Conservation (phyloP, 257 asterid species). For the Rauvolfia tetraphylla region DNA sequence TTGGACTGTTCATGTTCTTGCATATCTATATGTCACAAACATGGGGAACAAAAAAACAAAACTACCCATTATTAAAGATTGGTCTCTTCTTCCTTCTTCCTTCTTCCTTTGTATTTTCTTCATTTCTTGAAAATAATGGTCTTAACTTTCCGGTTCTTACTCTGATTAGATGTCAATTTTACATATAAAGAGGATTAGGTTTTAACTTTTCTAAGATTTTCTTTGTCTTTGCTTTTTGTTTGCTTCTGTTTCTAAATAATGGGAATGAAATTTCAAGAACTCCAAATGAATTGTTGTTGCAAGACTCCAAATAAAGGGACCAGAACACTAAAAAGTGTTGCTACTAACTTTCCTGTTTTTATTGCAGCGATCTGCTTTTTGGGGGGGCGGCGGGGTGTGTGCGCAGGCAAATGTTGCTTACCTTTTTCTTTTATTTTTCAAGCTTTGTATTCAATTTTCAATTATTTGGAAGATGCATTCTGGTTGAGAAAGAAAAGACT, state of each 20-base stretch:
- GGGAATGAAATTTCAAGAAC: not conserved
- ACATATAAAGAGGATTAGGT: constrained; percentile 4
- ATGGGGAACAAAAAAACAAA: constrained; percentile 26
- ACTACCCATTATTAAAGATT: constrained; percentile 17
- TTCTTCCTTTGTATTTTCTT: not conserved
- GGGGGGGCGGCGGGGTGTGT: no score
- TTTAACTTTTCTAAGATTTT: constrained; percentile 8
- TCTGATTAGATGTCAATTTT: constrained; percentile 7
- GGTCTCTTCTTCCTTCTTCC: constrained; percentile 20
- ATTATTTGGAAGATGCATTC: not conserved
- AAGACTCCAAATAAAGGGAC: not conserved
- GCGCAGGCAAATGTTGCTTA: not conserved
- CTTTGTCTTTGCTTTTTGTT: constrained; percentile 15
- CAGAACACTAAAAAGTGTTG: not conserved
- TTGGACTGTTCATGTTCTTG: constrained; percentile 15
- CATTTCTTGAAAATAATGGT: not conserved
- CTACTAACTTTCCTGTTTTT: not conserved
- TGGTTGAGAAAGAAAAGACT: not conserved
- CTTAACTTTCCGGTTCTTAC: constrained; percentile 8
- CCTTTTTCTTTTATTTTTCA: not conserved
- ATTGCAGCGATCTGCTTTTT: not conserved
- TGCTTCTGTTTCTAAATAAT: not conserved
- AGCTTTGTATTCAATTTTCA: not conserved
- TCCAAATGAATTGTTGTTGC: not conserved
- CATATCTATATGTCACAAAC: constrained; percentile 17